Evolutionary conservation across 176 grass and related monocot species (phyloP).

Genomic region (Eragrostis nindensis): DNA sequence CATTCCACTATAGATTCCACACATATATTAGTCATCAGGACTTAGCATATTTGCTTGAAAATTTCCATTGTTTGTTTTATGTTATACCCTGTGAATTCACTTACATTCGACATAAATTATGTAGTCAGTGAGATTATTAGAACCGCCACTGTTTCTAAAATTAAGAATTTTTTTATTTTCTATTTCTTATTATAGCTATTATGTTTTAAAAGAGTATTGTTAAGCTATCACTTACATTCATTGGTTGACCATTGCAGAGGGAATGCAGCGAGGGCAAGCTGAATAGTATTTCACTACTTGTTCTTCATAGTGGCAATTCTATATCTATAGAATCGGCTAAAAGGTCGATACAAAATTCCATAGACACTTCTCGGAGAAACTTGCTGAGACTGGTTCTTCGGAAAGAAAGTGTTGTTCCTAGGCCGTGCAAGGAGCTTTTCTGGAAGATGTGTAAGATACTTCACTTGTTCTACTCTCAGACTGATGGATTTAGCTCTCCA

Average conservation of each 20-base stretch:
- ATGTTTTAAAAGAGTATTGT: neutral
- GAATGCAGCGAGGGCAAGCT: slow-evolving; percentile 67
- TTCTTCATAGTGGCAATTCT: slow-evolving; percentile 44
- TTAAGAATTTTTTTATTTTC: neutral
- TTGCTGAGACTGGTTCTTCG: slow-evolving; percentile 64
- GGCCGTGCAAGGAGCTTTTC: slow-evolving; percentile 80
- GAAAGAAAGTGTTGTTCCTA: slow-evolving; percentile 56
- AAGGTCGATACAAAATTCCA: slow-evolving; percentile 29
- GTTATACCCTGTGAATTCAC: neutral
- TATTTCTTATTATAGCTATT: neutral
- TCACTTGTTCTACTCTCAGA: slow-evolving; percentile 73
- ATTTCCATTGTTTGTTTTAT: neutral
- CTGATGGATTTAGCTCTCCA: slow-evolving; percentile 75
- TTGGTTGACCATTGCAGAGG: slow-evolving; percentile 43
- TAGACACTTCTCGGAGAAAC: slow-evolving; percentile 41
- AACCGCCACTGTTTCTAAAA: neutral
- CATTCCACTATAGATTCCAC: neutral
- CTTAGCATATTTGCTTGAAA: neutral
- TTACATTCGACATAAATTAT: neutral
- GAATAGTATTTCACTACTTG: slow-evolving; percentile 51
- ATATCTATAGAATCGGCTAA: slow-evolving; percentile 49
- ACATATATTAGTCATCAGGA: neutral
- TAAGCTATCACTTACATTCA: neutral
- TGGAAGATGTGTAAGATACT: slow-evolving; percentile 85
- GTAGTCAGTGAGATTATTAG: neutral